Conservation (phyloP, 2,329 filamentous ascomycete genomes). For the Xylariaceae sp. region DNA sequence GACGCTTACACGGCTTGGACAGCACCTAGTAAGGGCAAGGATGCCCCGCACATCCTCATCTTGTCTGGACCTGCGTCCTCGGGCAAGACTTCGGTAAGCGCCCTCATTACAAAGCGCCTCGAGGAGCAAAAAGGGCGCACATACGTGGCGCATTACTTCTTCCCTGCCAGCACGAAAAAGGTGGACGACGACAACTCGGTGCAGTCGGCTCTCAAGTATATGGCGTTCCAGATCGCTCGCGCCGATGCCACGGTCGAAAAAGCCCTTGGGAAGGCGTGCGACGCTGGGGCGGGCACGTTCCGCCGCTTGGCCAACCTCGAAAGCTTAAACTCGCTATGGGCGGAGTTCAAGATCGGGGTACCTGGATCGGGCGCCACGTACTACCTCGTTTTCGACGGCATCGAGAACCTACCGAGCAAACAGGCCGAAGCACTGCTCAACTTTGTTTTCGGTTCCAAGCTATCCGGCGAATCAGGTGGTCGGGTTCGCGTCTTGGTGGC, state of each 20-base stretch:
- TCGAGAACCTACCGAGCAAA: constrained; percentile 33
- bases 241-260: constrained; percentile 33
- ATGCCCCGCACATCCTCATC: constrained; percentile 31
- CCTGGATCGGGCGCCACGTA: constrained; percentile 28
- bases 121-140: constrained; percentile 35
- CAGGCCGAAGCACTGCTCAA: constrained; percentile 24
- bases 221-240: constrained; percentile 40
- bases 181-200: constrained; percentile 31
- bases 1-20: constrained; percentile 24
- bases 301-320: constrained; percentile 22
- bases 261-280: constrained; percentile 33
- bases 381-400: constrained; percentile 36
- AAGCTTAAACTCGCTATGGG: constrained; percentile 32
- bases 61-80: constrained; percentile 32
- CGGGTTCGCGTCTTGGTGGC: constrained; percentile 32
- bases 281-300: constrained; percentile 16
- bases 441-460: constrained; percentile 22
- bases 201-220: constrained; percentile 36
- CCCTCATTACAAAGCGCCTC: constrained; percentile 36
- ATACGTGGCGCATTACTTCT: constrained; percentile 40
- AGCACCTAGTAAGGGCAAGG: constrained; percentile 18
- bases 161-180: constrained; percentile 32
- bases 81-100: constrained; percentile 34
- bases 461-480: constrained; percentile 15
- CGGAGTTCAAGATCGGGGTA: constrained; percentile 31